Evolutionary conservation across 2,329 filamentous ascomycete species (phyloP).

Genomic region (Coleophoma cylindrospora): DNA sequence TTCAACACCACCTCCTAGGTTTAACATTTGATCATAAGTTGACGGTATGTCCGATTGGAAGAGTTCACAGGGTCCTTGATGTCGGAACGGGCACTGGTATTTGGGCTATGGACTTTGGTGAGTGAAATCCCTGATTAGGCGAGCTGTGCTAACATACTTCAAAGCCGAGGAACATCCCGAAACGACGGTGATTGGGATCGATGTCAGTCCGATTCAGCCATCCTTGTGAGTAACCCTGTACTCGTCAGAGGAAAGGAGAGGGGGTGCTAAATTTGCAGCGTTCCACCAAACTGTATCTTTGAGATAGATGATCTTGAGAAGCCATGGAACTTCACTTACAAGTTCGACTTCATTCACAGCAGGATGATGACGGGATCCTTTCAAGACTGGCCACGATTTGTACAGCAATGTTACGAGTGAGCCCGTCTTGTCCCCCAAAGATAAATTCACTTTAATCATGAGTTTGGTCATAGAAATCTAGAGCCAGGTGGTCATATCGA

Average conservation of each 20-base stretch:
- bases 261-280: slow-evolving; percentile 18
- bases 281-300: slow-evolving; percentile 56
- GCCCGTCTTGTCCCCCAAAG: background rate
- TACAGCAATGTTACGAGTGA: slow-evolving; percentile 39
- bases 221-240: slow-evolving; percentile 21
- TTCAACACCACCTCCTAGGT: slow-evolving; percentile 7
- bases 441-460: slow-evolving; percentile 13
- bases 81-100: slow-evolving; percentile 34
- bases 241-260: slow-evolving; percentile 17
- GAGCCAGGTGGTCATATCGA: slow-evolving; percentile 26
- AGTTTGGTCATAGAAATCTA: slow-evolving; percentile 17
- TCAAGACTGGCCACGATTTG: slow-evolving; percentile 47
- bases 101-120: slow-evolving; percentile 28
- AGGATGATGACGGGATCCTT: slow-evolving; percentile 51
- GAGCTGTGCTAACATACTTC: background rate
- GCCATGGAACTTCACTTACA: slow-evolving; percentile 34
- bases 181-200: slow-evolving; percentile 12
- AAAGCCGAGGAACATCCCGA: slow-evolving; percentile 16
- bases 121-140: too few relatives aligned
- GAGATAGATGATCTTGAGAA: slow-evolving; percentile 54
- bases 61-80: slow-evolving; percentile 27
- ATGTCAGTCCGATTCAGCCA: slow-evolving; percentile 21
- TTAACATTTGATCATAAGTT: slow-evolving; percentile 7
- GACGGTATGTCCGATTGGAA: slow-evolving; percentile 15
- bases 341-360: slow-evolving; percentile 54